These are phyloP conservation scores for Apophysomyces elegans DNA, from an alignment of 371 early-diverging fungal genomes.

Conservation along the genomic window DNA sequence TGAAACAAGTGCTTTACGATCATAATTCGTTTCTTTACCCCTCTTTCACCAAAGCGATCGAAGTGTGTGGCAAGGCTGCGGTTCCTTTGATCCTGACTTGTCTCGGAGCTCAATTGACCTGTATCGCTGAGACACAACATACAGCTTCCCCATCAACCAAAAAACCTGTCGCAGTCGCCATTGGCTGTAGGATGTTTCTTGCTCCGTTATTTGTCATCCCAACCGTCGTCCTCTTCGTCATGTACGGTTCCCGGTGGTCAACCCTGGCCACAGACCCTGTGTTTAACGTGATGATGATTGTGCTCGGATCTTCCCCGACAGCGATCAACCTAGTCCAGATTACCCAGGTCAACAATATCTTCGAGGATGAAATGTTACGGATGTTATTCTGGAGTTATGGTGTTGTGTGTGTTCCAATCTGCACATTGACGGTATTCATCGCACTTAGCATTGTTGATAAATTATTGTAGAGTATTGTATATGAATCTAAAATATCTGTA, in stretches of 20 bases:
- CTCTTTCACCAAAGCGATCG: conserved; percentile 64
- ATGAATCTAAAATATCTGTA: not conserved
- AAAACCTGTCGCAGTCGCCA: conserved; percentile 39
- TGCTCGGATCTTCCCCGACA: conserved; percentile 61
- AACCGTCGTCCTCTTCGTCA: conserved; percentile 41
- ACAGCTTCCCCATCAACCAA: conserved; percentile 19
- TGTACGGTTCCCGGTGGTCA: conserved; percentile 37
- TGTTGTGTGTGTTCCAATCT: conserved; percentile 54
- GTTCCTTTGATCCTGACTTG: conserved; percentile 73
- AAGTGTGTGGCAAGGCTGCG: conserved; percentile 69
- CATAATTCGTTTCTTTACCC: conserved; percentile 57
- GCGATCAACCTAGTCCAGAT: conserved; percentile 64
- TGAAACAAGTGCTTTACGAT: conserved; percentile 56
- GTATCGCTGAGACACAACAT: conserved; percentile 31
- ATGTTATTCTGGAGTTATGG: conserved; percentile 68
- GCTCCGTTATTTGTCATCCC: conserved; percentile 54
- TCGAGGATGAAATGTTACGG: conserved; percentile 61
- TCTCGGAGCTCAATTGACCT: conserved; percentile 68
- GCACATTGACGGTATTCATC: conserved; percentile 53
- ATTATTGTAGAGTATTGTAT: conserved; percentile 3
- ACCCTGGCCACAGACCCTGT: conserved; percentile 54
- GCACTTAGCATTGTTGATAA: conserved; percentile 43
- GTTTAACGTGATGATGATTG: conserved; percentile 52
- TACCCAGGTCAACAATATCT: conserved; percentile 58
- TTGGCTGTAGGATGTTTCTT: conserved; percentile 53